These are phyloP conservation scores for Jatropha multifida DNA, from an alignment of 441 rosid genomes.

Conservation along the genomic window DNA sequence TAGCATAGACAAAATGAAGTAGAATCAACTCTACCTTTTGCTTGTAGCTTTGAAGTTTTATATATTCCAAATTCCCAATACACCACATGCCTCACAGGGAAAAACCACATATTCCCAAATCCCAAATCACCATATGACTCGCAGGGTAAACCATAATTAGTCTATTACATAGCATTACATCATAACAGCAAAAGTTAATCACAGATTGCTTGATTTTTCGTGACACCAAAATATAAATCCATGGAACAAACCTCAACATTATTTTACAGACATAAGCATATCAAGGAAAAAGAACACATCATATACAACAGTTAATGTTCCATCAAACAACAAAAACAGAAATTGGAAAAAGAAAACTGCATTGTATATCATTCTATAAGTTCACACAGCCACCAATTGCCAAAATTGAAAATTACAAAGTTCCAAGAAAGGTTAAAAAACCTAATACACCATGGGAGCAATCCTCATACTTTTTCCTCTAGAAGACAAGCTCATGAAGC, in stretches of 20 bases:
- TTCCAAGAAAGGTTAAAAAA: constrained; percentile 21
- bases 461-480: constrained; percentile 22
- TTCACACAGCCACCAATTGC: constrained; percentile 20
- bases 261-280: not conserved
- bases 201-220: not conserved
- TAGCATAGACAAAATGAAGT: not conserved
- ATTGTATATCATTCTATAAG: constrained; percentile 16
- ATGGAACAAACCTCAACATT: not conserved
- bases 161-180: not conserved
- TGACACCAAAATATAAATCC: not conserved
- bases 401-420: constrained; percentile 13
- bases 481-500: constrained; percentile 52
- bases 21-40: not conserved
- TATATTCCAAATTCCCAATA: constrained; percentile 14
- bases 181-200: not conserved
- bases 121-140: not conserved
- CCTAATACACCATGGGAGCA: constrained; percentile 13
- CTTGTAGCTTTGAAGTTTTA: constrained; percentile 16
- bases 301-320: not conserved
- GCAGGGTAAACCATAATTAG: not conserved
- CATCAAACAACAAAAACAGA: not conserved
- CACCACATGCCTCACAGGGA: not conserved
- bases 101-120: constrained; percentile 16
- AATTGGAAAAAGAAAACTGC: constrained; percentile 7
- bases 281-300: not conserved